Conservation (phyloP, 352 stramenopile species). For the Globisporangium irregulare region DNA sequence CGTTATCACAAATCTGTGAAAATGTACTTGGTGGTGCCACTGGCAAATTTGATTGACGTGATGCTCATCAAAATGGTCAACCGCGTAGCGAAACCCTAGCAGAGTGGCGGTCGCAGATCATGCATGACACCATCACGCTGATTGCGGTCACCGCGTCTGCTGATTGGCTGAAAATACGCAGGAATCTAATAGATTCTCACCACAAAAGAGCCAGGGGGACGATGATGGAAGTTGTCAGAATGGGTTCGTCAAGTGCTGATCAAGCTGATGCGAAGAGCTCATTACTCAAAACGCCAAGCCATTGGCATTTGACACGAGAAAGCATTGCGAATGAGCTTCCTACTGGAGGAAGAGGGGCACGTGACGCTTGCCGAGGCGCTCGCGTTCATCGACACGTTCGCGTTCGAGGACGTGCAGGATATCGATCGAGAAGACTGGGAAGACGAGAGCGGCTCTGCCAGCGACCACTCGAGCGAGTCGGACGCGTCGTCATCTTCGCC, state of each 20-base stretch:
- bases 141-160: not conserved
- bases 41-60: too few species aligned
- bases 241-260: too few species aligned
- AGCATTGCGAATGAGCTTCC: conserved; percentile 10
- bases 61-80: too few species aligned
- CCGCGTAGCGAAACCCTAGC: not conserved
- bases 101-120: not conserved
- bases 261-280: not conserved
- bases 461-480: not conserved
- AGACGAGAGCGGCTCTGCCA: not conserved
- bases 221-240: too few species aligned
- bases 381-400: conserved; percentile 16
- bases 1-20: too few species aligned
- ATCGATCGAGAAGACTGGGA: not conserved
- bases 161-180: not conserved
- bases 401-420: not conserved
- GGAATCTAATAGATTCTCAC: too few species aligned
- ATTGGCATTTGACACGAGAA: not conserved
- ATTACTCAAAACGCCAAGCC: not conserved
- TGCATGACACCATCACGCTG: not conserved
- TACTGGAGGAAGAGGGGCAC: conserved; percentile 10
- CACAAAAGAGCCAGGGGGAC: too few species aligned
- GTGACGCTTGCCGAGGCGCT: conserved; percentile 9
- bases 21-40: too few species aligned
- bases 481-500: not conserved